A percentile compares a stretch with the other conserved stretches of the same genome.
phyloP scores from a whole-genome alignment of 257 asterid genomes.

The Solanum acaule region DNA sequence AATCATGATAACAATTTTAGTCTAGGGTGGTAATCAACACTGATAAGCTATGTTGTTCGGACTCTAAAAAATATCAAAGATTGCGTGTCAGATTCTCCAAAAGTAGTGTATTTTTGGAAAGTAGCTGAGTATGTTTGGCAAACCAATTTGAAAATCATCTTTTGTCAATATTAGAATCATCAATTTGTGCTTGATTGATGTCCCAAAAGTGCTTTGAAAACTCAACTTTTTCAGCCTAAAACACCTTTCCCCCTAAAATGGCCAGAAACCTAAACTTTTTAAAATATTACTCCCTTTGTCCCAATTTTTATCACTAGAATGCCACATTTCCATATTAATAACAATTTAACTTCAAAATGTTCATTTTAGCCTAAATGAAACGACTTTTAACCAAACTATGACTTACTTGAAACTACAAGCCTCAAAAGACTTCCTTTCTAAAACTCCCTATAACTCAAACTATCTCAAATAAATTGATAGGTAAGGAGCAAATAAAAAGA shows the following conservation, averaged over 20 bases:
- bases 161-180: neutral
- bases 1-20: neutral
- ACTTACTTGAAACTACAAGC: too few species aligned
- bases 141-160: neutral
- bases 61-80: neutral
- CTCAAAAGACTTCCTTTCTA: neutral
- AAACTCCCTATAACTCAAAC: neutral
- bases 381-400: too few species aligned
- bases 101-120: neutral
- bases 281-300: neutral
- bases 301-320: neutral
- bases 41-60: neutral
- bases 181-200: neutral
- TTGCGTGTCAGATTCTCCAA: fast-evolving
- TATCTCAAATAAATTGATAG: fast-evolving
- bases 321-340: neutral
- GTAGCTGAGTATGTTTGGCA: neutral
- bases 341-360: too few species aligned
- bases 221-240: neutral
- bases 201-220: neutral
- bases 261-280: neutral
- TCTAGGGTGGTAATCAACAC: neutral
- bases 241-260: too few species aligned
- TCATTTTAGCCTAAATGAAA: neutral
- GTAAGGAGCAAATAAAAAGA: too few species aligned